Evolutionary conservation across 352 stramenopile genomes (phyloP).

Genomic region (Pythium folliculosum): DNA sequence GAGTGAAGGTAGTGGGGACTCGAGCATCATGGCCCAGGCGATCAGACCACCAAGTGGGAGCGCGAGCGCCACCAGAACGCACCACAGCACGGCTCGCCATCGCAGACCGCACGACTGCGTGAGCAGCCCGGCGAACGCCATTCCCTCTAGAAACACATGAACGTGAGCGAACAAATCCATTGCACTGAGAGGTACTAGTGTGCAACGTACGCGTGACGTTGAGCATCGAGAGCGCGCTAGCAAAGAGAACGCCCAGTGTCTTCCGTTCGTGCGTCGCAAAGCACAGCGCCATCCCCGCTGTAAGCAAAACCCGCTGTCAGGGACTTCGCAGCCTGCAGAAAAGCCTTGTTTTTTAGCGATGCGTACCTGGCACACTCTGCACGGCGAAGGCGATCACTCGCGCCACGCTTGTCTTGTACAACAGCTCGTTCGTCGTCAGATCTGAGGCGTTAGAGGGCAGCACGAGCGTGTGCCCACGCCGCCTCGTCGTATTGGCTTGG

Average conservation of each 20-base stretch:
- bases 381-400: slow-evolving; percentile 21
- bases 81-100: slow-evolving; percentile 34
- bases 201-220: slow-evolving; percentile 33
- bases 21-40: slow-evolving; percentile 20
- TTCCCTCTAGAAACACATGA: slow-evolving; percentile 19
- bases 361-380: slow-evolving; percentile 28
- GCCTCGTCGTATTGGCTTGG: neutral
- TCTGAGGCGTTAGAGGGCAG: slow-evolving; percentile 9
- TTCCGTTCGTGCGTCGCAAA: slow-evolving; percentile 18
- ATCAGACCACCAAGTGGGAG: slow-evolving; percentile 29
- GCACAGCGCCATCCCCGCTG: slow-evolving; percentile 31
- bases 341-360: neutral
- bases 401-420: slow-evolving; percentile 26
- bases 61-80: slow-evolving; percentile 24
- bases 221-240: slow-evolving; percentile 25
- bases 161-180: too few species aligned
- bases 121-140: slow-evolving; percentile 25
- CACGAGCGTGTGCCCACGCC: slow-evolving; percentile 9
- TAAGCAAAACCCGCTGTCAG: too few species aligned
- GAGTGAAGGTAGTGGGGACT: slow-evolving; percentile 8
- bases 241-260: slow-evolving; percentile 28
- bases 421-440: slow-evolving; percentile 14
- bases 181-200: neutral
- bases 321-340: neutral
- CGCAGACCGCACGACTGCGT: slow-evolving; percentile 22